A percentile compares a stretch with the other conserved stretches of the same genome.
phyloP scores from a whole-genome alignment of 1,139 yeast genomes.

The Pneumocystis canis region DNA sequence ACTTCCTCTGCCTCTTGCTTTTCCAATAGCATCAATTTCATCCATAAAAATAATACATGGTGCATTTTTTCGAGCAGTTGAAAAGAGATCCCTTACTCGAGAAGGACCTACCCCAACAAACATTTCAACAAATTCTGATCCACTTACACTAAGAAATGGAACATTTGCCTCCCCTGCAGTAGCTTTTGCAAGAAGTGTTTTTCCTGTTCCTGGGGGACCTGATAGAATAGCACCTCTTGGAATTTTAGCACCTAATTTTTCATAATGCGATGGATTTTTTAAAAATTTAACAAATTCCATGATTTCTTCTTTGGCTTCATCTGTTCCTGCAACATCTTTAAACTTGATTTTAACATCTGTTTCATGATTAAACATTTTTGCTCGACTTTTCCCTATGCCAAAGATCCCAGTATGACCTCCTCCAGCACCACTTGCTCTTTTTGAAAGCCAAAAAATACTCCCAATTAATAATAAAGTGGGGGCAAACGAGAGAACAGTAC shows the following conservation, averaged over 20 bases:
- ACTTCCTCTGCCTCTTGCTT: constrained; percentile 72
- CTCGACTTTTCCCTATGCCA: constrained; percentile 26
- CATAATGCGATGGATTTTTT: constrained; percentile 78
- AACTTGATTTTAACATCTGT: constrained; percentile 78
- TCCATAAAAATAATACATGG: constrained; percentile 90
- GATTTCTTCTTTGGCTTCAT: constrained; percentile 94
- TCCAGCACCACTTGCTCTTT: constrained; percentile 39
- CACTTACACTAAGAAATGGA: constrained; percentile 86
- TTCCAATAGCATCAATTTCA: constrained; percentile 97
- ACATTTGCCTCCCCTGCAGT: constrained; percentile 99
- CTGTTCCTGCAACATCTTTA: constrained; percentile 92
- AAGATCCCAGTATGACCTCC: constrained; percentile 43
- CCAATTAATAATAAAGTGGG: constrained; percentile 80
- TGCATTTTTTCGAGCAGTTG: constrained; percentile 82
- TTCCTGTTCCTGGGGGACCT: constrained; percentile 99
- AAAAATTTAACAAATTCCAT: constrained; percentile 93
- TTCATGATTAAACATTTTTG: constrained; percentile 82
- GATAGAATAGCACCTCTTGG: constrained; percentile 95
- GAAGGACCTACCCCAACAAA: constrained; percentile 98
- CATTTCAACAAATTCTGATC: constrained; percentile 98
- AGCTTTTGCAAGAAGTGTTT: constrained; percentile 90
- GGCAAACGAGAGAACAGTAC: constrained; percentile 53
- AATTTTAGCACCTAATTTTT: constrained; percentile 84
- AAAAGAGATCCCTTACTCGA: constrained; percentile 85
- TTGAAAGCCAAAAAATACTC: constrained; percentile 62